Conservation (phyloP, 805 yeast species). For the Wickerhamiella kazuoi region DNA sequence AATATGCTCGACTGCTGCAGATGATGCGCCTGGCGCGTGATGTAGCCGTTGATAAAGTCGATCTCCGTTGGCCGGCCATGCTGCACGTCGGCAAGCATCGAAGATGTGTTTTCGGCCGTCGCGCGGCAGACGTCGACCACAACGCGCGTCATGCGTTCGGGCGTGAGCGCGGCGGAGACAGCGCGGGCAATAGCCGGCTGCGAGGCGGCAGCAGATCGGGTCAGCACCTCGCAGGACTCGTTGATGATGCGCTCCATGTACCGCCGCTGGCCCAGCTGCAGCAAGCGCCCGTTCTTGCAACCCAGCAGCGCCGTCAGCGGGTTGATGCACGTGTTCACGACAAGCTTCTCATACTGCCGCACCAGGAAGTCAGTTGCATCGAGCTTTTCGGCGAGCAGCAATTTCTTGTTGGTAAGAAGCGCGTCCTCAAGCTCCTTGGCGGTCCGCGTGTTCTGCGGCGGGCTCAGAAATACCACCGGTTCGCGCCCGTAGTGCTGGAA, state of each 20-base stretch:
- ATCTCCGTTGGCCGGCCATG: conserved; percentile 50
- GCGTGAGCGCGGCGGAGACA: conserved; percentile 5
- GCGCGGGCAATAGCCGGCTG: background rate
- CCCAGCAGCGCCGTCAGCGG: conserved; percentile 64
- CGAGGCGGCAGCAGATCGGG: background rate
- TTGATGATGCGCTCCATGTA: conserved; percentile 27
- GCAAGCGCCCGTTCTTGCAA: conserved; percentile 60
- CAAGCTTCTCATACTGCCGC: conserved; percentile 54
- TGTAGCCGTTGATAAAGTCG: conserved; percentile 68
- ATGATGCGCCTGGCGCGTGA: conserved; percentile 14
- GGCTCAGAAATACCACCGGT: background rate
- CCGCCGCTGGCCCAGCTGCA: conserved; percentile 22
- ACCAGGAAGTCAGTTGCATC: background rate
- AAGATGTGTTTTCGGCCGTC: conserved; percentile 44
- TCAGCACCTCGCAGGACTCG: conserved; percentile 27
- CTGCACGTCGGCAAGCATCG: conserved; percentile 54
- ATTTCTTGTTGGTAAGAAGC: background rate
- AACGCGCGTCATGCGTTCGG: conserved; percentile 21
- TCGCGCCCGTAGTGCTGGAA: background rate
- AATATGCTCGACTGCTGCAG: too few relatives aligned
- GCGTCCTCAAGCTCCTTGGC: background rate
- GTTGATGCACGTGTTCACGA: conserved; percentile 69
- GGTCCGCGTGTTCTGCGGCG: background rate
- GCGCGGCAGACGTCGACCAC: conserved; percentile 26
- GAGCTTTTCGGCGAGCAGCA: background rate